Evolutionary conservation across 345 rosid genomes (phyloP).

Genomic region (Rhodomyrtus tomentosa): DNA sequence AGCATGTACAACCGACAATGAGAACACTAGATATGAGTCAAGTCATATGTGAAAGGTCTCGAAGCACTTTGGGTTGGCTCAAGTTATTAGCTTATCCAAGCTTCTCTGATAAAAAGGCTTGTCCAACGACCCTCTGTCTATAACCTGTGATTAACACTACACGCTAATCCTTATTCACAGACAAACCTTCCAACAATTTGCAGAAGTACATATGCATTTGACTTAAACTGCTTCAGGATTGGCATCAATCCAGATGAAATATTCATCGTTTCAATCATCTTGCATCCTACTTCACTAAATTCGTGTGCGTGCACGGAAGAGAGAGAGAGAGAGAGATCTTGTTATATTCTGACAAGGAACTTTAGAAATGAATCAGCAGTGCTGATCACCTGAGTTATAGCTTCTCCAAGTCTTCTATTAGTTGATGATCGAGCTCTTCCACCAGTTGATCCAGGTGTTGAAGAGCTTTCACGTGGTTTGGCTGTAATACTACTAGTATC

Average conservation of each 20-base stretch:
- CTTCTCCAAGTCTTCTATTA: constrained; percentile 42
- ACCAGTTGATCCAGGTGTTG: constrained; percentile 12
- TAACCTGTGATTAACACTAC: not conserved
- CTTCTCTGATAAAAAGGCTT: not conserved
- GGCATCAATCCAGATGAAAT: not conserved
- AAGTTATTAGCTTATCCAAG: not conserved
- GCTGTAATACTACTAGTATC: constrained; percentile 4
- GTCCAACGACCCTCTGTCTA: not conserved
- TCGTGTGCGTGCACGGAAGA: not conserved
- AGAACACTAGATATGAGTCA: not conserved
- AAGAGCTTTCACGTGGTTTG: constrained; percentile 4
- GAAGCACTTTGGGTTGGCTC: not conserved
- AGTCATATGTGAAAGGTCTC: not conserved
- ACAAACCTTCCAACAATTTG: not conserved
- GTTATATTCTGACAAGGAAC: not conserved
- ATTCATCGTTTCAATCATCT: not conserved
- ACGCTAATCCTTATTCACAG: not conserved
- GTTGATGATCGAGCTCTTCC: constrained; percentile 17
- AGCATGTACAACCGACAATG: not conserved
- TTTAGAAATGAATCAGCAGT: not conserved
- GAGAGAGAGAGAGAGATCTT: not conserved
- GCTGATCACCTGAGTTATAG: constrained; percentile 45
- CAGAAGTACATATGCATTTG: not conserved
- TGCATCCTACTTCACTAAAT: not conserved
- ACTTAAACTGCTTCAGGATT: not conserved